These are phyloP conservation scores for Chlorella variabilis DNA, from an alignment of 163 green algal species.

Conservation along the genomic window DNA sequence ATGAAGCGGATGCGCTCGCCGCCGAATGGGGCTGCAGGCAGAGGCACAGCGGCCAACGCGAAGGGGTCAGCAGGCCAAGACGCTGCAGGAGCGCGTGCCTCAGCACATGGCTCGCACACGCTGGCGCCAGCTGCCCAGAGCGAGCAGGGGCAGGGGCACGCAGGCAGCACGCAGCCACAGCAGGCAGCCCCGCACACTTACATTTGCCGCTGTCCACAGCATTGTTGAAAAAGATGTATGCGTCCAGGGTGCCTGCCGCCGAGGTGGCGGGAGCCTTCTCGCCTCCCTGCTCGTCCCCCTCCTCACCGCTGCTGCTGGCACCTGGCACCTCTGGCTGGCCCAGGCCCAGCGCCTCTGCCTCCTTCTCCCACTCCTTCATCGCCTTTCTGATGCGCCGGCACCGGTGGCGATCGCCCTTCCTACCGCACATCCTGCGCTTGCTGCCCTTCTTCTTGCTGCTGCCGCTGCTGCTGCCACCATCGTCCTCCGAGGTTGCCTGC, in stretches of 20 bases:
- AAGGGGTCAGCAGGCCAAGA: too few relatives aligned
- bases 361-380: neutral
- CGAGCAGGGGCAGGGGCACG: neutral
- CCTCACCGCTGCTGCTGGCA: neutral
- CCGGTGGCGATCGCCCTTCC: neutral
- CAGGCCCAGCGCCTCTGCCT: neutral
- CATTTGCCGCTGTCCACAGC: neutral
- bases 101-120: too few relatives aligned
- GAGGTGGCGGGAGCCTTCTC: neutral
- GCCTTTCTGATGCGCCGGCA: neutral
- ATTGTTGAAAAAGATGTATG: neutral
- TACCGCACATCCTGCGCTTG: neutral
- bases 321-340: neutral
- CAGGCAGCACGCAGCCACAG: neutral
- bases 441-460: too few relatives aligned
- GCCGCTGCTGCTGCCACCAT: too few relatives aligned
- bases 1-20: conserved; percentile 17
- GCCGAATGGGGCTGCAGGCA: neutral
- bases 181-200: neutral
- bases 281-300: neutral
- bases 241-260: neutral
- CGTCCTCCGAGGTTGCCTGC: too few relatives aligned
- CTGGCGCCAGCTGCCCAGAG: too few relatives aligned
- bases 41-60: neutral
- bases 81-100: too few relatives aligned